Evolutionary conservation across 371 early-diverging fungal species (phyloP).

Genomic region (Zychaea mexicana): DNA sequence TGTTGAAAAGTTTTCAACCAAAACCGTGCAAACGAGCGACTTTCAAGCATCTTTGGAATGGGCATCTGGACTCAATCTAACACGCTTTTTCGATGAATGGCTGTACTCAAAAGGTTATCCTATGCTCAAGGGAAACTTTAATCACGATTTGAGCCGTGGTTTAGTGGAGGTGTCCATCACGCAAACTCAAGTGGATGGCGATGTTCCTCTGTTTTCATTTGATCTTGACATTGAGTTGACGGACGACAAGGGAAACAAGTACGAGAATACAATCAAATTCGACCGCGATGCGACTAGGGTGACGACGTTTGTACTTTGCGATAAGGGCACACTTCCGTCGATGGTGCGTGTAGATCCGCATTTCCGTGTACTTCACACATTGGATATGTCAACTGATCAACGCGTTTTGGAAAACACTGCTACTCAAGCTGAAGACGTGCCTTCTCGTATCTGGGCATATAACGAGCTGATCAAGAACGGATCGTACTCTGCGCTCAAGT

Average conservation of each 20-base stretch:
- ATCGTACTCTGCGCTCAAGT: constrained; percentile 36
- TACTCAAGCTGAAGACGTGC: constrained; percentile 26
- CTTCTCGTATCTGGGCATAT: constrained; percentile 49
- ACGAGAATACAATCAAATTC: constrained; percentile 27
- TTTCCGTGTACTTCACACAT: constrained; percentile 37
- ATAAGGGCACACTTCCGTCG: constrained; percentile 25
- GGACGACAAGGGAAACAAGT: constrained; percentile 29
- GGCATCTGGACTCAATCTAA: constrained; percentile 54
- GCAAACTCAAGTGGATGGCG: constrained; percentile 52
- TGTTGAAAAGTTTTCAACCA: constrained; percentile 31
- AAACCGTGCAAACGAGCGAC: constrained; percentile 57
- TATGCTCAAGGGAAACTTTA: constrained; percentile 44
- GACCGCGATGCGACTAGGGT: constrained; percentile 21
- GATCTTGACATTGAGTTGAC: constrained; percentile 50
- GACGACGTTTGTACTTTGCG: constrained; percentile 17
- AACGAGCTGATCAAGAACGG: constrained; percentile 45
- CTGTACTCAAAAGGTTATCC: constrained; percentile 60
- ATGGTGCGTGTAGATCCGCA: constrained; percentile 57
- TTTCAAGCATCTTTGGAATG: constrained; percentile 53
- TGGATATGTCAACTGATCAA: constrained; percentile 53
- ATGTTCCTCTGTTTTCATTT: constrained; percentile 54
- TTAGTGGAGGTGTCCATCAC: constrained; percentile 39
- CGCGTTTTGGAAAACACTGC: constrained; percentile 48
- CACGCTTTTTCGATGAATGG: constrained; percentile 69
- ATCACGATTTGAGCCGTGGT: constrained; percentile 27